Evolutionary conservation across 768 basidiomycete genomes (phyloP).

Genomic region (Termitomyces sp.): DNA sequence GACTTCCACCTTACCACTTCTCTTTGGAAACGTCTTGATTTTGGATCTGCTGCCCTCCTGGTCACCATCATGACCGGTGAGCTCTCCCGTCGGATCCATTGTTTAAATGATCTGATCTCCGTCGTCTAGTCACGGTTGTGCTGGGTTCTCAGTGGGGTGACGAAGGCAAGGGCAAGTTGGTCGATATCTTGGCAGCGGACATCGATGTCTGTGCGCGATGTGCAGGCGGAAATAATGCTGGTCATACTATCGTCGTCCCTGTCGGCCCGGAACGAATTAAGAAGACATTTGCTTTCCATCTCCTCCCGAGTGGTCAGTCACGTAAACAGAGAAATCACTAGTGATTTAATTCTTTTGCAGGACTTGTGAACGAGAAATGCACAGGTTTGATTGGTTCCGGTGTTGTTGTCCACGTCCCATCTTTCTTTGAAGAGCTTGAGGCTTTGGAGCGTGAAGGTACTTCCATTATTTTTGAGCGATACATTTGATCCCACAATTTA

Average conservation of each 20-base stretch:
- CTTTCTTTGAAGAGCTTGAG: conserved; percentile 92
- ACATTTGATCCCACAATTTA: neutral
- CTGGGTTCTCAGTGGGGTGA: conserved; percentile 91
- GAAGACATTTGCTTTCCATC: conserved; percentile 92
- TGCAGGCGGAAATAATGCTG: conserved; percentile 98
- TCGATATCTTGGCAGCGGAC: conserved; percentile 89
- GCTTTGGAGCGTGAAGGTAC: conserved; percentile 77
- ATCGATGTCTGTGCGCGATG: conserved; percentile 92
- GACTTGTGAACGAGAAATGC: conserved; percentile 82
- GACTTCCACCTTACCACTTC: neutral
- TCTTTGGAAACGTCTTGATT: neutral
- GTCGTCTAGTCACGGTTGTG: conserved; percentile 57
- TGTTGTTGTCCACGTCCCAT: conserved; percentile 94
- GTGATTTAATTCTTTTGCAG: conserved; percentile 27
- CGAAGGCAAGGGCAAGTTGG: conserved; percentile 93
- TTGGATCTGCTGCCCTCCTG: neutral
- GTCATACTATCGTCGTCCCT: conserved; percentile 93
- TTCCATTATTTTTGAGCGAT: neutral
- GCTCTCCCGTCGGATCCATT: neutral
- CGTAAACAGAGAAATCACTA: neutral
- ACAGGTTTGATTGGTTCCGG: conserved; percentile 88
- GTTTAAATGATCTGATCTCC: neutral
- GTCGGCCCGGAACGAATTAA: conserved; percentile 59
- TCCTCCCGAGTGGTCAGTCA: conserved; percentile 78
- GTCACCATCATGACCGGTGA: conserved; percentile 6